Conservation (phyloP, 73 alveolate species). For the Paramecium sonneborni region DNA sequence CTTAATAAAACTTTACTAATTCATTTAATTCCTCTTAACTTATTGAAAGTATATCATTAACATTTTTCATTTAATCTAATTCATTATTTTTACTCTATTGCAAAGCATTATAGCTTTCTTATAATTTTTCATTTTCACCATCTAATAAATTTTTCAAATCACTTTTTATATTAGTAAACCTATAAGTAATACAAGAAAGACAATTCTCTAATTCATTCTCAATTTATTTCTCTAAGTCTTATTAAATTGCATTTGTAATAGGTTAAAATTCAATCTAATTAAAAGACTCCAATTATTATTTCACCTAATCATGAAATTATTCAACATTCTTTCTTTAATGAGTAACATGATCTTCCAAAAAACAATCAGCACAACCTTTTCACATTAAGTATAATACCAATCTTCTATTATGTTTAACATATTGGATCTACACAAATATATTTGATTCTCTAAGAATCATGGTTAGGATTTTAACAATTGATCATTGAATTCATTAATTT, state of each 20-base stretch:
- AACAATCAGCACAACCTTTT: constrained; percentile 47
- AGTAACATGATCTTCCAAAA: constrained; percentile 36
- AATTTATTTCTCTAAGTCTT: neutral
- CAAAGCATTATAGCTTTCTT: neutral
- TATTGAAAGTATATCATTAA: neutral
- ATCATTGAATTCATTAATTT: neutral
- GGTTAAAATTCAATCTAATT: neutral
- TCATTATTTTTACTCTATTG: neutral
- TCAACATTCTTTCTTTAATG: constrained; percentile 3
- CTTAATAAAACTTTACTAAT: neutral
- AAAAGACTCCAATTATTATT: neutral
- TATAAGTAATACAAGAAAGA: neutral
- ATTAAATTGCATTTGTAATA: neutral
- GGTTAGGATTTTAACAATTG: neutral
- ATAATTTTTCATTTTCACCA: neutral
- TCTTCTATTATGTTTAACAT: neutral
- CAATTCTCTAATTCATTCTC: constrained; percentile 16
- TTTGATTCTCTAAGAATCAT: constrained; percentile 3
- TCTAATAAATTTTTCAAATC: neutral
- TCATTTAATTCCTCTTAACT: neutral
- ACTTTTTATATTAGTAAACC: neutral
- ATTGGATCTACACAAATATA: constrained; percentile 32
- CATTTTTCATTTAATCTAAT: neutral
- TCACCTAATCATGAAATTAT: neutral
- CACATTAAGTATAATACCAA: neutral